Conservation (phyloP, 176 grass and related monocot species). For the Zoysia japonica region DNA sequence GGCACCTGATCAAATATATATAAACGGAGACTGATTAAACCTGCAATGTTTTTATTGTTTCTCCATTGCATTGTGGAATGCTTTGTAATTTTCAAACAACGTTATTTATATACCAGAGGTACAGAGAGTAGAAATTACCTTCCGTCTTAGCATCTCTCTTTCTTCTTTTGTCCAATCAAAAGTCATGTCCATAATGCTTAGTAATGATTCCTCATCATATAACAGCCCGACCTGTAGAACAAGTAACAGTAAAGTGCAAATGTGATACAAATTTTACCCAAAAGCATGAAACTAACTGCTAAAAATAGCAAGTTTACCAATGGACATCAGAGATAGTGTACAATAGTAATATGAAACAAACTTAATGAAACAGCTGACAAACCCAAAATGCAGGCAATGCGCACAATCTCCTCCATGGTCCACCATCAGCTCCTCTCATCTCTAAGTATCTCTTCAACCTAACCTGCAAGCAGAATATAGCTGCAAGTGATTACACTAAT, state of each 20-base stretch:
- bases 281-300: neutral
- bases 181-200: constrained; percentile 84
- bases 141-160: constrained; percentile 79
- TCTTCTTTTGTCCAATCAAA: constrained; percentile 94
- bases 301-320: neutral
- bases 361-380: constrained; percentile 8
- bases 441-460: constrained; percentile 97
- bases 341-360: neutral
- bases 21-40: neutral
- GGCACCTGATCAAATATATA: constrained; percentile 63
- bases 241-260: neutral
- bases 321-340: constrained; percentile 3
- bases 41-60: neutral
- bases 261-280: neutral
- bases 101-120: neutral
- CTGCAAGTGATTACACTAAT: constrained; percentile 21
- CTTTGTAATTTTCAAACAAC: neutral
- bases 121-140: constrained; percentile 50
- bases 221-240: constrained; percentile 76
- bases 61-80: neutral
- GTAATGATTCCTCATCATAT: constrained; percentile 88
- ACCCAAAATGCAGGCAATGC: constrained; percentile 99
- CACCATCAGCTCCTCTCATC: constrained; percentile 99
- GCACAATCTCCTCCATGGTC: constrained; percentile 95
- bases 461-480: constrained; percentile 59